A percentile compares a stretch with the other conserved stretches of the same genome.
phyloP scores from a whole-genome alignment of 148 eudicot genomes.

The Amaranthus palmeri region DNA sequence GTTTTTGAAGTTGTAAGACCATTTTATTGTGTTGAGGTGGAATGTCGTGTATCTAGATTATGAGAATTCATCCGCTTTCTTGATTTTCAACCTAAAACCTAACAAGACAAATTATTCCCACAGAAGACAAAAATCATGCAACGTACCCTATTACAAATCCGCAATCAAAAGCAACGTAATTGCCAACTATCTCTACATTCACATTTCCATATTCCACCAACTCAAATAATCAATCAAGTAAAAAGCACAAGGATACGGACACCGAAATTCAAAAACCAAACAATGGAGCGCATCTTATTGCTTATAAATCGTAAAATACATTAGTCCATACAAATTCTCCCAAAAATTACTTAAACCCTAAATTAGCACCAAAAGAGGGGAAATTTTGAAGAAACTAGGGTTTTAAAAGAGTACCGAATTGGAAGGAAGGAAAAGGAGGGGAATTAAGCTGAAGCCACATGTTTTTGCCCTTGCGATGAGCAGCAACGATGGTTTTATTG shows the following conservation, averaged over 20 bases:
- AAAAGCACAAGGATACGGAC: not conserved
- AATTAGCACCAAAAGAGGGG: not conserved
- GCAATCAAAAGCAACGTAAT: not conserved
- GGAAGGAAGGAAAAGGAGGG: conserved; percentile 92
- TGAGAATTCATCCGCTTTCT: not conserved
- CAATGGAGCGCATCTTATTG: not conserved
- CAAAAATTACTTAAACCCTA: conserved; percentile 11
- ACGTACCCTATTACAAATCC: not conserved
- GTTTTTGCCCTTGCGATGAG: conserved; percentile 88
- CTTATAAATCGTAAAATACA: not conserved
- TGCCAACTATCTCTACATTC: not conserved
- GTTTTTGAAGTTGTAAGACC: no score
- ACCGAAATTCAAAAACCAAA: not conserved
- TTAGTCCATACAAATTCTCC: not conserved
- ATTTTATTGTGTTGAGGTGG: no score
- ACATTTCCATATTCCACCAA: not conserved
- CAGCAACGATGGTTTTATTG: conserved; percentile 76
- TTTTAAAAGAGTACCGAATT: conserved; percentile 56
- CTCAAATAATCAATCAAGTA: no score
- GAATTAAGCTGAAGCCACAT: conserved; percentile 93
- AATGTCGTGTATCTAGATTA: no score
- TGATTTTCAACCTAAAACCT: not conserved
- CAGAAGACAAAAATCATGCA: no score
- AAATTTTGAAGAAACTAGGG: conserved; percentile 29
- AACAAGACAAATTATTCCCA: not conserved